phyloP scores from a whole-genome alignment of 345 rosid species.

The Rhizophora apiculata region DNA sequence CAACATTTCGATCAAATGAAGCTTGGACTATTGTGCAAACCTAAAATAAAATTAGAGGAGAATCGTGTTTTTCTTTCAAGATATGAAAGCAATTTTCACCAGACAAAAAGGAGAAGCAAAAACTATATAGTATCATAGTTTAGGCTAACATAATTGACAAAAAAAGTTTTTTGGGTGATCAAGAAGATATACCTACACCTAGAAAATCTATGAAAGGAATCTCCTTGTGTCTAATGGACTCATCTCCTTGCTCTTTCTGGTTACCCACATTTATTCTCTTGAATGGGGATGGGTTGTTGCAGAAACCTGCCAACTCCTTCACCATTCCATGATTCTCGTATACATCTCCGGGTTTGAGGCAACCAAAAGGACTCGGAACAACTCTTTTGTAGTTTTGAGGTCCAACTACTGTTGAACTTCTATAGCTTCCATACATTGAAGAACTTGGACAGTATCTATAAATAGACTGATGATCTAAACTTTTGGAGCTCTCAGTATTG shows the following conservation, averaged over 20 bases:
- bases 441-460: slow-evolving; percentile 25
- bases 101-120: slow-evolving; percentile 10
- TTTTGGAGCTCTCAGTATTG: slow-evolving; percentile 20
- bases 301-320: slow-evolving; percentile 22
- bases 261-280: slow-evolving; percentile 10
- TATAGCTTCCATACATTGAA: slow-evolving; percentile 6
- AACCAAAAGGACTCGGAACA: slow-evolving; percentile 40
- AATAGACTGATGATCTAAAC: slow-evolving; percentile 16
- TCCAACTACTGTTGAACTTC: slow-evolving; percentile 18
- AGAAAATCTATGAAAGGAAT: slow-evolving; percentile 47
- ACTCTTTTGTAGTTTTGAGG: slow-evolving; percentile 27
- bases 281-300: slow-evolving; percentile 15
- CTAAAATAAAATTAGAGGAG: too few species aligned
- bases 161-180: slow-evolving; percentile 20
- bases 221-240: slow-evolving; percentile 17
- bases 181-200: slow-evolving; percentile 68
- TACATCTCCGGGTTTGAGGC: slow-evolving; percentile 25
- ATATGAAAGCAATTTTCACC: not conserved
- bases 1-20: too few species aligned
- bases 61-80: too few species aligned
- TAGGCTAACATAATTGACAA: slow-evolving; percentile 13
- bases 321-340: slow-evolving; percentile 15
- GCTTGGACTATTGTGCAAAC: too few species aligned
- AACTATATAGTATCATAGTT: slow-evolving; percentile 14
- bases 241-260: slow-evolving; percentile 26